These are phyloP conservation scores for Sordaria brevicollis DNA, from an alignment of 495 filamentous ascomycete species.

Conservation along the genomic window DNA sequence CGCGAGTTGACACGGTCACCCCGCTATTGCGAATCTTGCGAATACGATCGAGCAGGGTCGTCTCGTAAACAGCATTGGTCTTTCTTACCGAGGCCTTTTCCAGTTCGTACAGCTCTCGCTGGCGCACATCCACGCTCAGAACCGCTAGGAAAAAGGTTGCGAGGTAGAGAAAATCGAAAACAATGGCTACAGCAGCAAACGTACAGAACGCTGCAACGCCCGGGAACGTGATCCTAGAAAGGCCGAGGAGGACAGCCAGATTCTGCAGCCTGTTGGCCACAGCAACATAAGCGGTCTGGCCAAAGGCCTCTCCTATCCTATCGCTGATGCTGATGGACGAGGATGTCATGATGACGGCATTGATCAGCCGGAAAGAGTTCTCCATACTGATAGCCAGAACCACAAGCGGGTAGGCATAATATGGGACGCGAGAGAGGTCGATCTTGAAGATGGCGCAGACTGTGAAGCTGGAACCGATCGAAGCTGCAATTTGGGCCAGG, in stretches of 20 bases:
- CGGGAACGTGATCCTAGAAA: slow-evolving; percentile 47
- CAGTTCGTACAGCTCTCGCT: slow-evolving; percentile 50
- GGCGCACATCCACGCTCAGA: slow-evolving; percentile 61
- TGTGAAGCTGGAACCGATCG: slow-evolving; percentile 55
- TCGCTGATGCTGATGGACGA: slow-evolving; percentile 46
- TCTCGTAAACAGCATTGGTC: slow-evolving; percentile 18
- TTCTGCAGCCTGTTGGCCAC: slow-evolving; percentile 50
- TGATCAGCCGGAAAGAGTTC: slow-evolving; percentile 63
- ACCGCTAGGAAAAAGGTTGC: slow-evolving; percentile 65
- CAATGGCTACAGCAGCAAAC: slow-evolving; percentile 56
- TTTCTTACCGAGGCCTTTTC: slow-evolving; percentile 33
- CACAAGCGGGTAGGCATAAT: slow-evolving; percentile 58
- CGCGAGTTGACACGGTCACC: slow-evolving; percentile 45
- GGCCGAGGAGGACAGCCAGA: slow-evolving; percentile 43
- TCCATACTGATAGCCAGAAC: slow-evolving; percentile 60
- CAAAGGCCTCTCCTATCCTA: slow-evolving; percentile 56
- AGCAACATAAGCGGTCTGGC: slow-evolving; percentile 56
- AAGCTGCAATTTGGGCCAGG: slow-evolving; percentile 53
- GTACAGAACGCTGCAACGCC: slow-evolving; percentile 58
- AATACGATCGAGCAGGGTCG: slow-evolving; percentile 39
- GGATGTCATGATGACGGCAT: slow-evolving; percentile 55
- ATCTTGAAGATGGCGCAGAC: slow-evolving; percentile 51
- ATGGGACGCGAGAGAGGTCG: slow-evolving; percentile 49
- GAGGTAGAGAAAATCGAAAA: slow-evolving; percentile 61
- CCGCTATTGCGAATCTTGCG: slow-evolving; percentile 38